These are phyloP conservation scores for Tylopilus subfusipes DNA, from an alignment of 768 basidiomycete genomes.

Conservation along the genomic window DNA sequence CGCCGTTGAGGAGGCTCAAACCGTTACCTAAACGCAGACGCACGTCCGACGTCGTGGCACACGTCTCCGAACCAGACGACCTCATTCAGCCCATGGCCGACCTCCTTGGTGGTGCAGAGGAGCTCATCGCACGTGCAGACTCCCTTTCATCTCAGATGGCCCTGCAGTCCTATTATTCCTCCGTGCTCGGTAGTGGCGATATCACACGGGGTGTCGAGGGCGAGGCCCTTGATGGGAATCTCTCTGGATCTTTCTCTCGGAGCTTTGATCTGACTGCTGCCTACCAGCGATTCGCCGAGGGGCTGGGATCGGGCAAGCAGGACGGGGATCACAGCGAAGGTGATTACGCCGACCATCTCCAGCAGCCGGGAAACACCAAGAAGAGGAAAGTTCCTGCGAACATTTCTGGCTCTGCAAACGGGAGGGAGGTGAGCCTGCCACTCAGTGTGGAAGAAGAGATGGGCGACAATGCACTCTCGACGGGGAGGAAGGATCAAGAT, in stretches of 20 bases:
- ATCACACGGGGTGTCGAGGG: slow-evolving; percentile 35
- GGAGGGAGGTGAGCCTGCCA: slow-evolving; percentile 41
- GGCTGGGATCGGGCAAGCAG: slow-evolving; percentile 32
- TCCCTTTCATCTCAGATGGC: slow-evolving; percentile 56
- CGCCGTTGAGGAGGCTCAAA: slow-evolving; percentile 62
- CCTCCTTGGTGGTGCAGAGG: slow-evolving; percentile 45
- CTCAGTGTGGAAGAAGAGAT: slow-evolving; percentile 44
- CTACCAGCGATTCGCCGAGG: slow-evolving; percentile 25
- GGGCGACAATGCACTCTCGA: slow-evolving; percentile 27
- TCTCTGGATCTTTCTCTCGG: slow-evolving; percentile 20
- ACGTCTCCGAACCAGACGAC: slow-evolving; percentile 25
- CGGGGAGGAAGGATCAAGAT: slow-evolving; percentile 24
- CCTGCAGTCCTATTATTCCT: slow-evolving; percentile 62
- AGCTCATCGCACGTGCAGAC: slow-evolving; percentile 56
- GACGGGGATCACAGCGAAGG: slow-evolving; percentile 56
- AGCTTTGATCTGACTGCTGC: slow-evolving; percentile 28
- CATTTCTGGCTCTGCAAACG: slow-evolving; percentile 37
- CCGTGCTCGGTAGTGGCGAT: slow-evolving; percentile 43
- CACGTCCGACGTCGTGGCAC: slow-evolving; percentile 37
- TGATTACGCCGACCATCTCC: slow-evolving; percentile 65
- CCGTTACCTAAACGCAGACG: slow-evolving; percentile 76
- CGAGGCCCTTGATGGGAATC: slow-evolving; percentile 17
- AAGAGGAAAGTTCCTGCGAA: slow-evolving; percentile 84
- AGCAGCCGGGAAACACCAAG: slow-evolving; percentile 81
- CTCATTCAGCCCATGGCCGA: slow-evolving; percentile 30